Evolutionary conservation across 257 asterid species (phyloP).

Genomic region (Marsdenia floribunda): DNA sequence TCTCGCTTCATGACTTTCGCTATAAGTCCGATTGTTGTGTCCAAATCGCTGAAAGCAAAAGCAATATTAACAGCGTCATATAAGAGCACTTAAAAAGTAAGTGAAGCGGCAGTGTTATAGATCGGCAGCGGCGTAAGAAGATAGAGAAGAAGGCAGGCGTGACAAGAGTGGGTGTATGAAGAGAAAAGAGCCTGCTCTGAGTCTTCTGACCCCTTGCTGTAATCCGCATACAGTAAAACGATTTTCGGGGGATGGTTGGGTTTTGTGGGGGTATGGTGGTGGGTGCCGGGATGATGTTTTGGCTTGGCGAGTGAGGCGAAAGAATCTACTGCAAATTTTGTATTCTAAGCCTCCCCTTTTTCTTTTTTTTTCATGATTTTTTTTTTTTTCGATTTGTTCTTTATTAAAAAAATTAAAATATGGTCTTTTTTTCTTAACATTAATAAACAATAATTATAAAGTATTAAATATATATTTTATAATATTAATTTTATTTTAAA

Average conservation of each 20-base stretch:
- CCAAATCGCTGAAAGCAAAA: neutral
- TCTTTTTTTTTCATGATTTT: too few species aligned
- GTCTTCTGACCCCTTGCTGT: slow-evolving; percentile 3
- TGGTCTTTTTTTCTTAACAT: too few species aligned
- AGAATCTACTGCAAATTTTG: slow-evolving; percentile 3
- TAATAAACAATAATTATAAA: too few species aligned
- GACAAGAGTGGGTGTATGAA: too few species aligned
- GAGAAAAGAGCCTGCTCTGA: neutral
- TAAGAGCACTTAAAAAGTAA: neutral
- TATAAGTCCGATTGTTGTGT: neutral
- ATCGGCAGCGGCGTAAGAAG: slow-evolving; percentile 3
- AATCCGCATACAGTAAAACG: slow-evolving; percentile 7
- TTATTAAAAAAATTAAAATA: too few species aligned
- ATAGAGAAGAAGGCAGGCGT: neutral
- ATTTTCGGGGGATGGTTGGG: neutral
- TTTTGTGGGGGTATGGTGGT: neutral
- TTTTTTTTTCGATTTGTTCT: too few species aligned
- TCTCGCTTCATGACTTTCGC: slow-evolving; percentile 36
- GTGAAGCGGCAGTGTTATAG: neutral
- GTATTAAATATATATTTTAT: too few species aligned
- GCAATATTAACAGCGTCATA: neutral
- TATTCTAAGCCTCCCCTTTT: too few species aligned
- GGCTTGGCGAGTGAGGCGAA: neutral
- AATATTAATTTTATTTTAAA: too few species aligned
- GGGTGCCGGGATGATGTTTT: neutral